Evolutionary conservation across 768 basidiomycete species (phyloP).

Genomic region (Mycena rebaudengoi): DNA sequence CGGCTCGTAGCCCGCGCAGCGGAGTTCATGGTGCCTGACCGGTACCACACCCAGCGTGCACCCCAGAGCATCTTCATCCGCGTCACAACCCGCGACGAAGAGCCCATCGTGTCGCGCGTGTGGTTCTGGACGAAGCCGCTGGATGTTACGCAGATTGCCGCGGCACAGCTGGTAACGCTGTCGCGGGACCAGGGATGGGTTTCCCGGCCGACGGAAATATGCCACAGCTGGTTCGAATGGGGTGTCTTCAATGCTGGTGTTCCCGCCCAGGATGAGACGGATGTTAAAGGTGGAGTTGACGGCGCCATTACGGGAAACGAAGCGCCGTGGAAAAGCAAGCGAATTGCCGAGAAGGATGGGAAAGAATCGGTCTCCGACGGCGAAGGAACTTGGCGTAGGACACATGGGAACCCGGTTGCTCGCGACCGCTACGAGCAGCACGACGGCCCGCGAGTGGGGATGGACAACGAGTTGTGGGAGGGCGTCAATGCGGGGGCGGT

Average conservation of each 20-base stretch:
- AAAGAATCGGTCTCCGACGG: too few species aligned
- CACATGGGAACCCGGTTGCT: not conserved
- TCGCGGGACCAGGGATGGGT: not conserved
- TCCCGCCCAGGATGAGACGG: too few species aligned
- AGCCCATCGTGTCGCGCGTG: not conserved
- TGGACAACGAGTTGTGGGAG: not conserved
- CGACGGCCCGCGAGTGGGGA: not conserved
- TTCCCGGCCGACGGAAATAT: not conserved
- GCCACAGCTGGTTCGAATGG: not conserved
- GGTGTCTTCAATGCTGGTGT: not conserved
- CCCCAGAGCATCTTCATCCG: not conserved
- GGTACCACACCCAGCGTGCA: not conserved
- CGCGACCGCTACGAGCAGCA: not conserved
- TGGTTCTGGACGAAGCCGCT: not conserved
- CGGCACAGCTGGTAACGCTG: not conserved
- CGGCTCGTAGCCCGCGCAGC: not conserved
- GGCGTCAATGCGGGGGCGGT: not conserved
- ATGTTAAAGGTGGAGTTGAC: too few species aligned
- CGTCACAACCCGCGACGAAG: not conserved
- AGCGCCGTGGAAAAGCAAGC: not conserved
- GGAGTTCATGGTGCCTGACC: not conserved
- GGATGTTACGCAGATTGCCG: not conserved
- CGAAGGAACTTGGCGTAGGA: not conserved
- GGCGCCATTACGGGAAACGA: not conserved
- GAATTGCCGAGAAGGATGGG: too few species aligned